Evolutionary conservation across 2,329 filamentous ascomycete genomes (phyloP), one percentile per base, ranked within the genome.

Genomic region (Cadophora gregata): DNA sequence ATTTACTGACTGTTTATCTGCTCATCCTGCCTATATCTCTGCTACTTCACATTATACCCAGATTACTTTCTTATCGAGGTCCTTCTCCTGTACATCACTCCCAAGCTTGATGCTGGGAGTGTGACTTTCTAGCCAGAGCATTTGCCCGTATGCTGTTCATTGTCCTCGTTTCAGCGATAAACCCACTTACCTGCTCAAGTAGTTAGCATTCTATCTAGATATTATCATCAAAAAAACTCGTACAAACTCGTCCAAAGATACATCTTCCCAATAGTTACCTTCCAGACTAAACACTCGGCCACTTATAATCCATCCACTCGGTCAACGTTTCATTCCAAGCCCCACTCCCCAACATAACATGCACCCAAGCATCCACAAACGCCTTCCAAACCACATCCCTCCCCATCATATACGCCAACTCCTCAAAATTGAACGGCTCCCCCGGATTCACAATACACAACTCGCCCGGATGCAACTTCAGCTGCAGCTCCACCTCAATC

Each of bases 401-500:
- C n/a, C 48, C 48, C 31, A 63, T 27, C 50, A 63, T 38, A 58
- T 58, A 63, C 27, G 31, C 61, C 61, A 63, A 33, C 36, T 63
- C 61, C 21, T 51, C 51, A 21, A 63, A 63, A 25, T 63, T 53
- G 25, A 56, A 63, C 25, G 61, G 61, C 8, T 25, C 24, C 10
- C 36, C 50, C 6, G 48, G 48, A n/a, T 51, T 63, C 14, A 63
- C 61, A 25, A 63, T 36, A 42, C 61, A 63, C 38, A 63, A 33
- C 27, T 58, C 38, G 10, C 61, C 61, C 3, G 50, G 48, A 24
- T 63, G 61, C 51, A 63, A 58, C 50, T 47, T 58, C 31, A 63
- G 38, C 50, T 63, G 61, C 50, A 63, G 48, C 27, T 63, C 50
- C n/a, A 62, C 60, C 60, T 62, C 60, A 21, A 62, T 53, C 19